Evolutionary conservation across 2,329 filamentous ascomycete genomes (phyloP).

Genomic region (Simplicillium sp.): DNA sequence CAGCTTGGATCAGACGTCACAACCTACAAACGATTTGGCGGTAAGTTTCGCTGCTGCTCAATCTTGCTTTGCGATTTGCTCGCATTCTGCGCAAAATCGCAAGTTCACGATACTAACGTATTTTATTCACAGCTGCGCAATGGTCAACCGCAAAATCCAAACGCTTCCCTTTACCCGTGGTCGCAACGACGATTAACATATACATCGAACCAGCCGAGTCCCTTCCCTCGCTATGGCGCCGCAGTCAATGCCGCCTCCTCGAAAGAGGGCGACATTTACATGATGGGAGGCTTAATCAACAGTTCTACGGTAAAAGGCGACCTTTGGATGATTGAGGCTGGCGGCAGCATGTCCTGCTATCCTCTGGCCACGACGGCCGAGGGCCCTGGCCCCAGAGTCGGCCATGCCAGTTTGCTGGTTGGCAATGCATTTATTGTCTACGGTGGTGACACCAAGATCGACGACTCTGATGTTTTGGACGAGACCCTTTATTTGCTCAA

Average conservation of each 20-base stretch:
- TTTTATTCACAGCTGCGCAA: conserved; percentile 40
- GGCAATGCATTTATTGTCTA: conserved; percentile 99
- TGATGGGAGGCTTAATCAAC: conserved; percentile 95
- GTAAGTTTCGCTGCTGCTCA: conserved; percentile 22
- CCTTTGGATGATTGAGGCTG: conserved; percentile 94
- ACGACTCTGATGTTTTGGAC: conserved; percentile 82
- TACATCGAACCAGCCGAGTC: conserved; percentile 69
- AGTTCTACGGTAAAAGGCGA: conserved; percentile 94
- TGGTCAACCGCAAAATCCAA: conserved; percentile 45
- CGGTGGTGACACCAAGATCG: conserved; percentile 94
- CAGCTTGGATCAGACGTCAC: conserved; percentile 38
- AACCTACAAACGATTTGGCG: conserved; percentile 23
- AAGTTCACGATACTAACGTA: conserved; percentile 6
- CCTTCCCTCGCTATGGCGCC: conserved; percentile 93
- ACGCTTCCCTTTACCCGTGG: conserved; percentile 88
- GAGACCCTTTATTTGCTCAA: conserved; percentile 95
- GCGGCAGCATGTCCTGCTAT: conserved; percentile 79
- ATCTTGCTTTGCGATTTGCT: conserved; percentile 1
- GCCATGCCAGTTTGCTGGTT: conserved; percentile 86
- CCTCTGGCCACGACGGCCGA: conserved; percentile 87
- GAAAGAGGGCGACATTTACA: conserved; percentile 93
- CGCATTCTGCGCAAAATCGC: not conserved
- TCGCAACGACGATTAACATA: conserved; percentile 84
- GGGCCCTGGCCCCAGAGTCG: conserved; percentile 88
- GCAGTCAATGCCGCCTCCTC: conserved; percentile 88